Evolutionary conservation across 2,329 filamentous ascomycete genomes (phyloP), one percentile per base, ranked within the genome.

Genomic region (Stemphylium vesicarium): DNA sequence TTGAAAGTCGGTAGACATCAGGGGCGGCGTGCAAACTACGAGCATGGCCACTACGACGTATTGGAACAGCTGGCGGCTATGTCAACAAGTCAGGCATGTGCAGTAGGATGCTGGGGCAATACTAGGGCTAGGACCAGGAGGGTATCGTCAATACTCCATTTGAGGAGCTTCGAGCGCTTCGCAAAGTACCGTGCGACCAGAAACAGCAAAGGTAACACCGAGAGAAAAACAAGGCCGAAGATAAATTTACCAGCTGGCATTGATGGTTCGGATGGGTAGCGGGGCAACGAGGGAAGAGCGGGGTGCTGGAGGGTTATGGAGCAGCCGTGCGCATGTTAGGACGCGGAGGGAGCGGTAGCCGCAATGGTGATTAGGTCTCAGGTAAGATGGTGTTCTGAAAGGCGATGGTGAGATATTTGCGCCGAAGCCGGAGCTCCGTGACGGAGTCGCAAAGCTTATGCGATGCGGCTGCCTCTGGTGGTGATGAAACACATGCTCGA

Each of bases 71-170:
- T 70, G 35, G 2, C 15, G 26, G 10, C 20, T 15, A 33, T 7
- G 18, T 54, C 15, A 60, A 48, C 38, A 42, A 22, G 29, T 1
- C 12, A n/a, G n/a, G 16, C 5, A 16, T 18, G 35, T 29, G 8
- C 4, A 13, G 37, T 20, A 40, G 9, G n/a, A 41, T 15, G 26
- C 35, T 26, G 8, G 26, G 26, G 22, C 20, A 44, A 38, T 48
- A 68, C 69, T 42, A 69, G 42, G 24, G 69, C 59, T 26, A 61
- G 47, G 11, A 63, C 22, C 12, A 71, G 47, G 11, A 70, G 53
- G 18, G 54, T 62, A 41, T 71, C 68, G 41, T 72, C 65, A 8
- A 54, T 49, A 5, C 62, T 56, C 56, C 60, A 65, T 32, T 45
- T 31, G 7, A 62, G 35, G 9, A 50, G 41, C 45, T 51, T 64